These are phyloP conservation scores for Paulownia fortunei DNA, from an alignment of 257 asterid genomes.

Conservation along the genomic window DNA sequence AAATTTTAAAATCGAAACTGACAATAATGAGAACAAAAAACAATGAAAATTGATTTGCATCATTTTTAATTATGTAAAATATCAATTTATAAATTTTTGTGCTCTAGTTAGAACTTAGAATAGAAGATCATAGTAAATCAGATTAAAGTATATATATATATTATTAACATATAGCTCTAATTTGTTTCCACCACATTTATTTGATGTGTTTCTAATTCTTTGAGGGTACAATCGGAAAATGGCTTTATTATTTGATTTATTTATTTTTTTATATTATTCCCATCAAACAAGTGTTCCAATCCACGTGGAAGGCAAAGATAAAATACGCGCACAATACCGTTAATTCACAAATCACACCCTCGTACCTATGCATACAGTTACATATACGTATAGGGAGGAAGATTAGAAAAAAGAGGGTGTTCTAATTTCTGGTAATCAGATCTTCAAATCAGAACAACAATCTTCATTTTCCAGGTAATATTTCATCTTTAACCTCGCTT, in stretches of 20 bases:
- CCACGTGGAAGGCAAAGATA: constrained; percentile 43
- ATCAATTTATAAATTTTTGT: too few relatives aligned
- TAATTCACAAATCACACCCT: constrained; percentile 18
- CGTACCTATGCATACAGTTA: constrained; percentile 33
- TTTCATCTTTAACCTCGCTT: constrained; percentile 6
- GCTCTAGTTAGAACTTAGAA: too few relatives aligned
- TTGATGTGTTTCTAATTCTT: too few relatives aligned
- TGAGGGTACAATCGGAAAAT: too few relatives aligned
- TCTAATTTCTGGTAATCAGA: constrained; percentile 32
- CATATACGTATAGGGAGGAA: constrained; percentile 14
- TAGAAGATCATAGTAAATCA: too few relatives aligned
- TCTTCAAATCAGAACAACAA: constrained; percentile 32
- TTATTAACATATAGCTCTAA: too few relatives aligned
- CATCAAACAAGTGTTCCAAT: not conserved
- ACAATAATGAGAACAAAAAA: too few relatives aligned
- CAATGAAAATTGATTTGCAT: too few relatives aligned
- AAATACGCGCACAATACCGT: constrained; percentile 41
- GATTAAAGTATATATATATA: too few relatives aligned
- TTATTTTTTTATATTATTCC: constrained; percentile 3
- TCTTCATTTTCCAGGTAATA: constrained; percentile 37
- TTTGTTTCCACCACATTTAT: too few relatives aligned
- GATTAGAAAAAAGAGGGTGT: constrained; percentile 15
- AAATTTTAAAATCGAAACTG: too few relatives aligned
- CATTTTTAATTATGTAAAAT: too few relatives aligned
- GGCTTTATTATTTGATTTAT: not conserved